Evolutionary conservation across 2,329 filamentous ascomycete species (phyloP).

Genomic region (Colletotrichum sp.): DNA sequence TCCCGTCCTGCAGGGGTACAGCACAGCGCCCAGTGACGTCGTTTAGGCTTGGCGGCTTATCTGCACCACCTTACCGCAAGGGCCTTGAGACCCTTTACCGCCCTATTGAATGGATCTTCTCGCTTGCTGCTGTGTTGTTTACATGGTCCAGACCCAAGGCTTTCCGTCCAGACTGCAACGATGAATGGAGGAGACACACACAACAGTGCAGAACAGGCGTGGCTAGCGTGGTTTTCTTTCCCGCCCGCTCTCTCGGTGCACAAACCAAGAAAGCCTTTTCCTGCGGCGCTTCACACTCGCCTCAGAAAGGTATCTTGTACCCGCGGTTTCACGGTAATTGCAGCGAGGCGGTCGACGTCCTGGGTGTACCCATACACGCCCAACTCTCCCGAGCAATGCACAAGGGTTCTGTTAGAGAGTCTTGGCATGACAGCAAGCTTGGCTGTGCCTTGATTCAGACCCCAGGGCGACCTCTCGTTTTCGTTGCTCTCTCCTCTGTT

Average conservation of each 20-base stretch:
- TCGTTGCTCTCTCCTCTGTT: not conserved
- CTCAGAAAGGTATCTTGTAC: not conserved
- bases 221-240: not conserved
- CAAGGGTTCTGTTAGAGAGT: slow-evolving; percentile 5
- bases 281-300: not conserved
- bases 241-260: not conserved
- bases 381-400: not conserved
- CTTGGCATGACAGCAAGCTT: slow-evolving; percentile 20
- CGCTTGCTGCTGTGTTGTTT: not conserved
- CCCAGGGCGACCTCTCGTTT: not conserved
- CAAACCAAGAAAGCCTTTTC: not conserved
- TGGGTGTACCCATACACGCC: slow-evolving; percentile 8
- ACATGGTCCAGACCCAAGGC: not conserved
- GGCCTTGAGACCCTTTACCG: not conserved
- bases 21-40: not conserved
- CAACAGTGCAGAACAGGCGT: not conserved
- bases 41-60: not conserved
- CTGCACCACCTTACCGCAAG: not conserved
- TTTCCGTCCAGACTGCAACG: not conserved
- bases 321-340: not conserved
- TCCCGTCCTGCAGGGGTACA: not conserved
- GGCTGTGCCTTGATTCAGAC: slow-evolving; percentile 16
- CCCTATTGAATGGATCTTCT: not conserved
- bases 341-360: not conserved
- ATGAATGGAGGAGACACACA: not conserved